Conservation (phyloP, 306 rosid species). For the Trichosanthes cucumerina region DNA sequence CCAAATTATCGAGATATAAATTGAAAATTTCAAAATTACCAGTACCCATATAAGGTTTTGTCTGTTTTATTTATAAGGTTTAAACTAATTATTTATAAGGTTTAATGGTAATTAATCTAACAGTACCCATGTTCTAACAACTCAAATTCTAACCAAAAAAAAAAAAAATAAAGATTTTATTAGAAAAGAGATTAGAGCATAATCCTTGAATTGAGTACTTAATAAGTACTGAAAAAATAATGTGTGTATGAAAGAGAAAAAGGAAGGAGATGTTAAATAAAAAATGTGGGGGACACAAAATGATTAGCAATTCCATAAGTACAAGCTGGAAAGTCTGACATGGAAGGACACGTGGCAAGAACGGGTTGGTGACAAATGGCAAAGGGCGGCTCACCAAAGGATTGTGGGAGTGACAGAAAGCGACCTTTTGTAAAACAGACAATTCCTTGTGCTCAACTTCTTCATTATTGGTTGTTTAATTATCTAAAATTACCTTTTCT, state of each 20-base stretch:
- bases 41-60: too few relatives aligned
- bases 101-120: too few relatives aligned
- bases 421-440: neutral
- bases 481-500: neutral
- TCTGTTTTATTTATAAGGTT: too few relatives aligned
- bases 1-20: neutral
- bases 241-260: neutral
- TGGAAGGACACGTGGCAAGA: conserved; percentile 32
- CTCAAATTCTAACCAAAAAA: too few relatives aligned
- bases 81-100: too few relatives aligned
- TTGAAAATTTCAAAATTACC: too few relatives aligned
- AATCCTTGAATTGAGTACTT: neutral
- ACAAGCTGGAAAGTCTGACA: conserved; percentile 37
- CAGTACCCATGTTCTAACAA: neutral
- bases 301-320: conserved; percentile 37
- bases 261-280: neutral
- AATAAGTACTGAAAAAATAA: neutral
- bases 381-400: conserved; percentile 65
- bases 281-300: conserved; percentile 18
- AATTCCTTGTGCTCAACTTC: neutral
- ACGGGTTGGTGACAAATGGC: conserved; percentile 38
- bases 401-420: neutral
- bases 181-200: neutral
- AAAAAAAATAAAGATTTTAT: neutral
- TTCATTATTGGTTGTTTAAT: neutral